These are phyloP conservation scores for Hypericum perforatum DNA, from an alignment of 345 rosid genomes.

Conservation along the genomic window DNA sequence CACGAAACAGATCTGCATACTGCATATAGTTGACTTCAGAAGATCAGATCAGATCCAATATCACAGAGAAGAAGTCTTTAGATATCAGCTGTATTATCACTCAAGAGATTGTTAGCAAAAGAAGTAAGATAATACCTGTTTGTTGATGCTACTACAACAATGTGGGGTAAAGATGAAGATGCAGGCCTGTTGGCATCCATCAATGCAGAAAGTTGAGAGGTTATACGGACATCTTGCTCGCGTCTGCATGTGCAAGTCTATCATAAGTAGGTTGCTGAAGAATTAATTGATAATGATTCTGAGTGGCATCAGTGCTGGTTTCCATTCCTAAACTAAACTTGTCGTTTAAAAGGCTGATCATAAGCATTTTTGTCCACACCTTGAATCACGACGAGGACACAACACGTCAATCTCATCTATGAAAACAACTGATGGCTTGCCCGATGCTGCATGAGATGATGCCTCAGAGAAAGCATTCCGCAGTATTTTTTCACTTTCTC, in stretches of 20 bases:
- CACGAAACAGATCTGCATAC: too few relatives aligned
- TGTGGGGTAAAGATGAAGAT: constrained; percentile 33
- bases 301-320: too few relatives aligned
- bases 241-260: constrained; percentile 40
- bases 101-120: too few relatives aligned
- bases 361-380: constrained; percentile 27
- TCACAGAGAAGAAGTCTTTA: too few relatives aligned
- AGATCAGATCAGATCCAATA: too few relatives aligned
- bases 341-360: too few relatives aligned
- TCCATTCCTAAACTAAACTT: too few relatives aligned
- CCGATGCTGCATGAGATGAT: constrained; percentile 44
- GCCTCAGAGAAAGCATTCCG: constrained; percentile 79
- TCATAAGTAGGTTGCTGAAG: neutral
- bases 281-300: neutral
- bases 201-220: constrained; percentile 62
- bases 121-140: constrained; percentile 47
- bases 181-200: constrained; percentile 68
- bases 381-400: constrained; percentile 68
- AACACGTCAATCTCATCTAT: constrained; percentile 88
- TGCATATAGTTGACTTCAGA: too few relatives aligned
- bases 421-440: constrained; percentile 68
- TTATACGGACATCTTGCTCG: constrained; percentile 68
- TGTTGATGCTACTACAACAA: constrained; percentile 79
- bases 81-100: too few relatives aligned
- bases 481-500: constrained; percentile 74